Base-by-base conservation (phyloP, 176 grass and related monocot genomes). In the Oryza meridionalis region DNA sequence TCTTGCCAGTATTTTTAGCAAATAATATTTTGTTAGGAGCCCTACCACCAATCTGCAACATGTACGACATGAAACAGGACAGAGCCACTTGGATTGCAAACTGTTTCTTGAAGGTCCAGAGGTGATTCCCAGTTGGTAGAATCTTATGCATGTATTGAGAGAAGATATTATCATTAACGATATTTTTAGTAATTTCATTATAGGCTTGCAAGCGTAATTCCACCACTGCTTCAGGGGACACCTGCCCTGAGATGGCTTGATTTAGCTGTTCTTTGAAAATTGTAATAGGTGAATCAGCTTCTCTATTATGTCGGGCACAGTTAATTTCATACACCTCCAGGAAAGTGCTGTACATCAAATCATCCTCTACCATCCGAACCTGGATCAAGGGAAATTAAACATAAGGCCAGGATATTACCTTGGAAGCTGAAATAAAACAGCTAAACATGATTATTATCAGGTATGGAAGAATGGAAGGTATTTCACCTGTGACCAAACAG, bases 331-430 rank as follows among this genome's bases (percentile, higher is more conserved):
- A 99, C 19, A 99, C 93, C 90, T 99, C 97, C 67, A 99, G 93
- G 79, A 99, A 99, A 77, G 97, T 96, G 75, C 93, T 99, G 81
- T 99, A 99, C 97, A 99, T 99, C 69, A 99, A 83, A 78, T 99
- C 97, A 94, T 99, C 97, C 84, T 99, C 97, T 43, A 99, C 97
- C 97, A 99, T 96, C 74, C 97, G 93, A 65, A 99, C 97, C 97
- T 99, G 90, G 75, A 91, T 76, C 75, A 12, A 84, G 72, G 63
- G n/a, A 35, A 75, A 65, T 50, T 70, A 15, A 16, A 35, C 72
- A 38, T 91, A 86, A 61, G 21, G 38, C 63, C 75, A 50, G 27
- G 65, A 43, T 16, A 46, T n/a, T 74, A 72, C 14, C 38, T n/a
- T 64, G 65, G 50, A 65, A 79, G 61, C 37, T 73, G 78, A 38